Evolutionary conservation across 805 yeast species (phyloP).

Genomic region (Ogataea glucozyma): DNA sequence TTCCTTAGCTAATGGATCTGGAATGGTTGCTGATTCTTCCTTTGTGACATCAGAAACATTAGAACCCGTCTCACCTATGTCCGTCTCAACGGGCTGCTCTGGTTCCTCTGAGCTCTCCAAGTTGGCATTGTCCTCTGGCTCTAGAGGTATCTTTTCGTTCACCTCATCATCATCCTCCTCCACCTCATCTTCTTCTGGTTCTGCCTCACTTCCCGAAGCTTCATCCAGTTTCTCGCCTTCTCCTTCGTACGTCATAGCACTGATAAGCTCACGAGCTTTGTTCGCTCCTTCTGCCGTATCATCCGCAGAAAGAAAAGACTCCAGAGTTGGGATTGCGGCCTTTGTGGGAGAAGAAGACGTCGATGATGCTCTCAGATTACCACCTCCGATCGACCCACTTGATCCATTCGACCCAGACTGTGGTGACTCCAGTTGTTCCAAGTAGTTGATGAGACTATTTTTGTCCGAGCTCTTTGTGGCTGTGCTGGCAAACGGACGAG

Average conservation of each 20-base stretch:
- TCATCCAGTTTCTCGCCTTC: slow-evolving; percentile 24
- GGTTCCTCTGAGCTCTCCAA: neutral
- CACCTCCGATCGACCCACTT: too few species aligned
- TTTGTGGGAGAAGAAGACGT: neutral
- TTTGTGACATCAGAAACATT: too few species aligned
- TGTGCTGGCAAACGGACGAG: slow-evolving; percentile 16
- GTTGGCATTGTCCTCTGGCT: neutral
- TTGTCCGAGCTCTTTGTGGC: slow-evolving; percentile 10
- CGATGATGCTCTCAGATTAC: too few species aligned
- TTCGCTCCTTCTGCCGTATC: slow-evolving; percentile 1
- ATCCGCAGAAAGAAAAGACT: slow-evolving; percentile 13
- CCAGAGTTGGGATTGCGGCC: slow-evolving; percentile 16
- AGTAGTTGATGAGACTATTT: slow-evolving; percentile 18
- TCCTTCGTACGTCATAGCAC: slow-evolving; percentile 28
- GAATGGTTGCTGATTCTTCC: too few species aligned
- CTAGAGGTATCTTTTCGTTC: neutral
- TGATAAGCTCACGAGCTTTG: slow-evolving; percentile 15
- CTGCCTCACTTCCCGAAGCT: slow-evolving; percentile 15
- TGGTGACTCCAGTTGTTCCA: slow-evolving; percentile 23
- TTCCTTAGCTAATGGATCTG: too few species aligned
- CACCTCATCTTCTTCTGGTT: slow-evolving; percentile 5
- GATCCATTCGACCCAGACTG: neutral
- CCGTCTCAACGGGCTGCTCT: neutral
- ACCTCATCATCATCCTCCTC: neutral
- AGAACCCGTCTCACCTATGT: neutral